Percentiles rank a stretch among this genome's conserved stretches.
Evolutionary conservation across 805 yeast genomes (phyloP).

Genomic region (Saturnispora hagleri): DNA sequence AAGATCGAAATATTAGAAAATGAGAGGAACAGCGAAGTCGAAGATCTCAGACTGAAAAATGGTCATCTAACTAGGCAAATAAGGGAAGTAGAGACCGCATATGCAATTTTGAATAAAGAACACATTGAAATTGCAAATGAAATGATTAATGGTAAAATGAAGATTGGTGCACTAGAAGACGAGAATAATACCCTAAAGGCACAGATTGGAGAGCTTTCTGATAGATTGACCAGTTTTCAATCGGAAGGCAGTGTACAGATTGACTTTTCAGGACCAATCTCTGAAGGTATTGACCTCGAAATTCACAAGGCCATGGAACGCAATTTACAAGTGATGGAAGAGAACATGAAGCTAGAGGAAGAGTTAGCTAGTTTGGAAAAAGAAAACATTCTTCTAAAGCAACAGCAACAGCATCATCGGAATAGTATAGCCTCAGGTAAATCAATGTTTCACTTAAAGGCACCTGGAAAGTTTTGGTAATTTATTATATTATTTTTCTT

Average conservation of each 20-base stretch:
- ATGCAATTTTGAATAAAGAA: slow-evolving; percentile 63
- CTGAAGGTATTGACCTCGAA: slow-evolving; percentile 36
- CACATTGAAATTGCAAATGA: slow-evolving; percentile 83
- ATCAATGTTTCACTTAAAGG: slow-evolving; percentile 10
- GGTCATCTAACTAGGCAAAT: slow-evolving; percentile 67
- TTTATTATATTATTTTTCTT: neutral
- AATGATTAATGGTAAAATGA: slow-evolving; percentile 71
- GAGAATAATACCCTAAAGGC: slow-evolving; percentile 55
- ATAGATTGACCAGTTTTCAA: slow-evolving; percentile 30
- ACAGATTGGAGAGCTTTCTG: slow-evolving; percentile 39
- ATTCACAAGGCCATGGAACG: slow-evolving; percentile 51
- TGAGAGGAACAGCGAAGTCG: slow-evolving; percentile 56
- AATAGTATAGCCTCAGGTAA: slow-evolving; percentile 7
- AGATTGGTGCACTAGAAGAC: slow-evolving; percentile 63
- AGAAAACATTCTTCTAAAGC: slow-evolving; percentile 27
- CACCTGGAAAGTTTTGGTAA: slow-evolving; percentile 12
- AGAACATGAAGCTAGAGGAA: slow-evolving; percentile 49
- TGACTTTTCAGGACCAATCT: slow-evolving; percentile 25
- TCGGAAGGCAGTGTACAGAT: slow-evolving; percentile 17
- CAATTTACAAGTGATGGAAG: slow-evolving; percentile 57
- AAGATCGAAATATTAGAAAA: slow-evolving; percentile 63
- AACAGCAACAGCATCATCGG: slow-evolving; percentile 12
- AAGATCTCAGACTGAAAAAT: slow-evolving; percentile 50
- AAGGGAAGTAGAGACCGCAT: slow-evolving; percentile 59
- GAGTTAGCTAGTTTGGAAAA: slow-evolving; percentile 35